Evolutionary conservation across 225 moss, liverwort and hornwort genomes (phyloP).

Genomic region (Lunularia cruciata): DNA sequence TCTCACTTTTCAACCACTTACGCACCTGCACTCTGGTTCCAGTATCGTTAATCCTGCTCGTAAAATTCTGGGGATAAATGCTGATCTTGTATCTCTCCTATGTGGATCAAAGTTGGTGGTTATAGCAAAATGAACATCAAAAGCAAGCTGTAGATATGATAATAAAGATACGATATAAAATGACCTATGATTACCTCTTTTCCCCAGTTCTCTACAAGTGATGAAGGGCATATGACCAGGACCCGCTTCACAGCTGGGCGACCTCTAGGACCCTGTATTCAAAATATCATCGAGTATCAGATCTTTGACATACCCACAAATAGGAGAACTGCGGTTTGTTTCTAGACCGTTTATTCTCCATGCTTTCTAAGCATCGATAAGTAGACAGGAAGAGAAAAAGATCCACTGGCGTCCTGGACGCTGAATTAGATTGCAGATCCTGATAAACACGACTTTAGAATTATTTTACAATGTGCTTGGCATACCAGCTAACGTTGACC

Average conservation of each 20-base stretch:
- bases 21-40: conserved; percentile 49
- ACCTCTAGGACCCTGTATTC: conserved; percentile 57
- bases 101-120: neutral
- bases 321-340: too few relatives aligned
- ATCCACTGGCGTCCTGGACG: too few relatives aligned
- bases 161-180: neutral
- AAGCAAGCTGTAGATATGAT: neutral
- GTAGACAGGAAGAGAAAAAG: too few relatives aligned
- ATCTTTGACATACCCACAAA: neutral
- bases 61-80: too few relatives aligned
- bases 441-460: neutral
- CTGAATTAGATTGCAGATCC: neutral
- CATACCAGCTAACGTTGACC: too few relatives aligned
- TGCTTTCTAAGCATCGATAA: too few relatives aligned
- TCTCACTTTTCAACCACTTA: conserved; percentile 81
- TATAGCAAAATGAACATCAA: neutral
- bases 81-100: neutral
- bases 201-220: conserved; percentile 88
- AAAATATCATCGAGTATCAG: neutral
- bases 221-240: conserved; percentile 87
- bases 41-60: neutral
- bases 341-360: too few relatives aligned
- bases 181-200: conserved; percentile 70
- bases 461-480: too few relatives aligned
- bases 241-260: conserved; percentile 58